Evolutionary conservation across 2,329 filamentous ascomycete species (phyloP).

Genomic region (Sclerotinia spermophila): DNA sequence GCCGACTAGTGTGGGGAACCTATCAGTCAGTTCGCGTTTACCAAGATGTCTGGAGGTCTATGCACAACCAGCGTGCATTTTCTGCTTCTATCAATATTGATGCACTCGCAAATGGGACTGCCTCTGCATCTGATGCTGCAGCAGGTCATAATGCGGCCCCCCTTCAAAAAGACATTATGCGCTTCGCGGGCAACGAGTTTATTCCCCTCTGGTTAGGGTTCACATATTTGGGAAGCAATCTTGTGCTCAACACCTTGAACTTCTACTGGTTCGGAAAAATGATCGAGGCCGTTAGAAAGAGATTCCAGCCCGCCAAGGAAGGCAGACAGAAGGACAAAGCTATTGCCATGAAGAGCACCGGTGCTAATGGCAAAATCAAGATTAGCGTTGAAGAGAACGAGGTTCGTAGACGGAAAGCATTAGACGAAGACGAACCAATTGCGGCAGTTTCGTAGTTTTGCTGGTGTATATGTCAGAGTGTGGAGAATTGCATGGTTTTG

Average conservation of each 20-base stretch:
- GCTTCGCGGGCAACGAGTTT: slow-evolving; percentile 49
- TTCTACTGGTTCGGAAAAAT: slow-evolving; percentile 87
- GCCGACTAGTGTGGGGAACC: slow-evolving; percentile 73
- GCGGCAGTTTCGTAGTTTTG: slow-evolving; percentile 11
- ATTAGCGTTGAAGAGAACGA: slow-evolving; percentile 35
- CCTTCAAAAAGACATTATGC: slow-evolving; percentile 42
- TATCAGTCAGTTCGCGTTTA: slow-evolving; percentile 68
- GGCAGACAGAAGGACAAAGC: slow-evolving; percentile 35
- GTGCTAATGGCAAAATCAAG: slow-evolving; percentile 31
- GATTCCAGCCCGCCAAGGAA: slow-evolving; percentile 58
- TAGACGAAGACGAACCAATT: slow-evolving; percentile 14
- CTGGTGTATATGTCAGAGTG: slow-evolving; percentile 1
- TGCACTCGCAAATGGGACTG: slow-evolving; percentile 35
- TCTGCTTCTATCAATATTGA: slow-evolving; percentile 37
- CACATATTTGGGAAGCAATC: slow-evolving; percentile 66
- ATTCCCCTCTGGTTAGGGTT: slow-evolving; percentile 68
- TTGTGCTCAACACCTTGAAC: slow-evolving; percentile 72
- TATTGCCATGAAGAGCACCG: slow-evolving; percentile 31
- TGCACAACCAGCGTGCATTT: slow-evolving; percentile 44
- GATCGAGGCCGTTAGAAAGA: slow-evolving; percentile 73
- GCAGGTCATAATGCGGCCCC: slow-evolving; percentile 32
- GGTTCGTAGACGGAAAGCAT: slow-evolving; percentile 33
- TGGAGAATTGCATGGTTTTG: not conserved
- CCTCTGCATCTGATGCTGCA: slow-evolving; percentile 39
- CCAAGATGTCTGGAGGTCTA: slow-evolving; percentile 61